Percentiles rank a stretch among this genome's conserved stretches.
These are phyloP conservation scores for Colletotrichum spaethianum DNA, from an alignment of 2,329 filamentous ascomycete species.

Conservation along the genomic window DNA sequence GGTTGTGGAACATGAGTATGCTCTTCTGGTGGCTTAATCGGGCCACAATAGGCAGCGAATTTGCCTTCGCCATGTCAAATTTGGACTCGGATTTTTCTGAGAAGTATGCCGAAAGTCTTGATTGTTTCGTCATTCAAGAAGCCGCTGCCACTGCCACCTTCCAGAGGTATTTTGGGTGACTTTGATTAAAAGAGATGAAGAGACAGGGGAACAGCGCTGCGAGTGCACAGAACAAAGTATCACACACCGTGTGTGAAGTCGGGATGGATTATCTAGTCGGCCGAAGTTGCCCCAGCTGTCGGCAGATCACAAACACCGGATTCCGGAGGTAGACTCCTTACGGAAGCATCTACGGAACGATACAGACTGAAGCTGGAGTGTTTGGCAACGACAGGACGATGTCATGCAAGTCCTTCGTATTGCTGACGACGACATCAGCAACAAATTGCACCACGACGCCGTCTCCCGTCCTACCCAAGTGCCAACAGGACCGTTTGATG, in stretches of 20 bases:
- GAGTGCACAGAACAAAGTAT: neutral
- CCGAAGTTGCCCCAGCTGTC: neutral
- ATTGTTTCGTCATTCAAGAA: neutral
- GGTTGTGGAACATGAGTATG: constrained; percentile 14
- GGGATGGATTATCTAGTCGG: constrained; percentile 8
- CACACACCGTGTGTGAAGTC: constrained; percentile 6
- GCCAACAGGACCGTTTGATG: neutral
- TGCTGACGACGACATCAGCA: neutral
- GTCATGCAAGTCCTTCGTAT: neutral
- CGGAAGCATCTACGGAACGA: neutral
- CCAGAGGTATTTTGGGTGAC: neutral
- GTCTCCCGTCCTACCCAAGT: neutral
- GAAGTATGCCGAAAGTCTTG: neutral
- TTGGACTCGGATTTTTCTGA: constrained; percentile 2
- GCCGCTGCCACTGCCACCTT: neutral
- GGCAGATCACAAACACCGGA: neutral
- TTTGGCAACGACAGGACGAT: neutral
- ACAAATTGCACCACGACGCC: neutral
- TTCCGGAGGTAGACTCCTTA: no score
- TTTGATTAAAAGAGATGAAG: no score
- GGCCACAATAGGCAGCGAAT: neutral
- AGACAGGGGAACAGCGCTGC: neutral
- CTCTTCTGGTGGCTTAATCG: constrained; percentile 5
- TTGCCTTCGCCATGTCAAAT: neutral
- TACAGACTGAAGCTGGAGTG: neutral